These are phyloP conservation scores for Diaporthe caulivora DNA, from an alignment of 2,329 filamentous ascomycete species.

Conservation along the genomic window DNA sequence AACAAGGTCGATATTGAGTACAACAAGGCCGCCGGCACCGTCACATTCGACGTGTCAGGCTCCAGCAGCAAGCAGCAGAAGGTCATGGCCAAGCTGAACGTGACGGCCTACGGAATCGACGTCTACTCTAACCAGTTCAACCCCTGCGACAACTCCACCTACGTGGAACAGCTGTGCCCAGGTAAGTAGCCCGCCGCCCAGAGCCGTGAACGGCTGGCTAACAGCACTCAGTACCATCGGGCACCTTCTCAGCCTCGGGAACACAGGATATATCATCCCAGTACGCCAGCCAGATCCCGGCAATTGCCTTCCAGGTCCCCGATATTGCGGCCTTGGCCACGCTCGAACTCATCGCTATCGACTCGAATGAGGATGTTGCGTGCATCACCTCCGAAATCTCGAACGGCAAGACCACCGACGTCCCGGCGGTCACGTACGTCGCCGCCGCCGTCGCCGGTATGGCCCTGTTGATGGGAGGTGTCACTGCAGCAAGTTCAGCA, in stretches of 20 bases:
- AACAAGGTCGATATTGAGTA: constrained; percentile 83
- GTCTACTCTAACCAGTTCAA: constrained; percentile 87
- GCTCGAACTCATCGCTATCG: constrained; percentile 76
- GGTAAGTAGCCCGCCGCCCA: constrained; percentile 63
- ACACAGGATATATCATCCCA: constrained; percentile 77
- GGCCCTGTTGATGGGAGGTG: constrained; percentile 79
- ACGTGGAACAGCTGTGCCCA: constrained; percentile 83
- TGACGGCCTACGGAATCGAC: constrained; percentile 85
- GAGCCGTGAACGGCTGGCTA: constrained; percentile 30
- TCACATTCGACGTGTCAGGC: constrained; percentile 87
- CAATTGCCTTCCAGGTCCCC: constrained; percentile 90
- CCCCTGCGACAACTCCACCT: constrained; percentile 78
- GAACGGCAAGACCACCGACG: constrained; percentile 86
- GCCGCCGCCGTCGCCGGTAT: constrained; percentile 89
- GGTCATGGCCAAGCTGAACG: constrained; percentile 80
- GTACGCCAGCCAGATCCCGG: constrained; percentile 82
- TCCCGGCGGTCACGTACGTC: constrained; percentile 84
- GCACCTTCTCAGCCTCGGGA: constrained; percentile 80
- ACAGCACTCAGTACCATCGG: constrained; percentile 72
- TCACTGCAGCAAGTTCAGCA: constrained; percentile 75
- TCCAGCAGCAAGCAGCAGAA: constrained; percentile 81
- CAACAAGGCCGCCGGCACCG: constrained; percentile 77
- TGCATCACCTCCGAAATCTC: constrained; percentile 85
- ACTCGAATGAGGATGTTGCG: constrained; percentile 72
- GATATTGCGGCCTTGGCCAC: constrained; percentile 90